Evolutionary conservation across 1,284 basidiomycete genomes (phyloP).

Genomic region (Cutaneotrichosporon cyanovorans): DNA sequence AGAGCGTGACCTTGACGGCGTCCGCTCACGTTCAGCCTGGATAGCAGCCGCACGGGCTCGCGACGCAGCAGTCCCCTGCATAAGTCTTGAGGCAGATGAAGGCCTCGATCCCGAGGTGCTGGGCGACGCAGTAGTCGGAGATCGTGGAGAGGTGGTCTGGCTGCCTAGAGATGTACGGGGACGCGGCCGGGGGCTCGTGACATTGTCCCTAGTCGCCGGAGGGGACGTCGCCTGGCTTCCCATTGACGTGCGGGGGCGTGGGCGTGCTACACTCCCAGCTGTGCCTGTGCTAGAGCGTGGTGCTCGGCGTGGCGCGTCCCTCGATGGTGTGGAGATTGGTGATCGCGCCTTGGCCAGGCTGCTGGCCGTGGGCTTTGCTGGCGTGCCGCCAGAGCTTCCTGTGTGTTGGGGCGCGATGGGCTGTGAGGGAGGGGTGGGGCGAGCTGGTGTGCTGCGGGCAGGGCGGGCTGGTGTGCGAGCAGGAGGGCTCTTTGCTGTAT

Average conservation of each 20-base stretch:
- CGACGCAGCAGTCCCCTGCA: conserved; percentile 15
- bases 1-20: not conserved
- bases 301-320: not conserved
- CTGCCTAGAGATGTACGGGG: not conserved
- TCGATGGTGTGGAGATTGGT: not conserved
- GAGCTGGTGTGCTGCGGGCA: too few species aligned
- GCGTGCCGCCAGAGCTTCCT: not conserved
- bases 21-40: not conserved
- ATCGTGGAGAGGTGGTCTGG: not conserved
- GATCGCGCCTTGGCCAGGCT: conserved; percentile 10
- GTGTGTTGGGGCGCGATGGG: not conserved
- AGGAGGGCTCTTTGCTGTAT: not conserved
- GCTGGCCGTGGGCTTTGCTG: conserved; percentile 8
- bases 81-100: conserved; percentile 4
- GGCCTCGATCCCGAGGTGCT: too few species aligned
- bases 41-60: conserved; percentile 13
- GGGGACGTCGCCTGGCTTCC: not conserved
- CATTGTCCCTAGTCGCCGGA: too few species aligned
- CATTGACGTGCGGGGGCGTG: not conserved
- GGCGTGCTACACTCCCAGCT: not conserved
- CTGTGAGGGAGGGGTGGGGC: not conserved
- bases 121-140: conserved; percentile 1
- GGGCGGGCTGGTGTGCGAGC: too few species aligned
- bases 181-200: too few species aligned
- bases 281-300: not conserved